phyloP scores from a whole-genome alignment of 345 rosid genomes.

The Lepidium didymum region DNA sequence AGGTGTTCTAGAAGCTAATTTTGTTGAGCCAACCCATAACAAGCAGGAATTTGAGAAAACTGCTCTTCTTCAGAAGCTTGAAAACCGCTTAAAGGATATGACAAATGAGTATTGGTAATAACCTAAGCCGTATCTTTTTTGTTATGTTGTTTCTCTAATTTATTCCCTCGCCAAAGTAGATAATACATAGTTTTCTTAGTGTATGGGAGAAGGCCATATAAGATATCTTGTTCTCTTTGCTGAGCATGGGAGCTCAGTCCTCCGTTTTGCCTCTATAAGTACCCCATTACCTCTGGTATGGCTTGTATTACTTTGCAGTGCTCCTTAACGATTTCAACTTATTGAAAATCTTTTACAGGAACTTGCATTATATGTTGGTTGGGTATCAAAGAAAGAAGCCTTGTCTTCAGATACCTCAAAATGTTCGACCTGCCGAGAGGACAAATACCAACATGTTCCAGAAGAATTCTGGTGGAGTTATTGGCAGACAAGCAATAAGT shows the following conservation, averaged over 20 bases:
- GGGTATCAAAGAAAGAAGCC: constrained; percentile 67
- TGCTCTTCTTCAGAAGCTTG: constrained; percentile 88
- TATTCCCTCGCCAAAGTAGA: not conserved
- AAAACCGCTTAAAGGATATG: constrained; percentile 89
- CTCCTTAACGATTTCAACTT: constrained; percentile 5
- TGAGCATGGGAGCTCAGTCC: not conserved
- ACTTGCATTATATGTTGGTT: constrained; percentile 62
- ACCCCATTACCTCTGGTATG: not conserved
- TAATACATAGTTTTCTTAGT: constrained; percentile 7
- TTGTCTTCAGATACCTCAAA: constrained; percentile 24
- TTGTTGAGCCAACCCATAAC: constrained; percentile 89
- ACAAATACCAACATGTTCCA: constrained; percentile 20
- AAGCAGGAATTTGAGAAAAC: constrained; percentile 98
- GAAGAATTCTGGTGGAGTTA: constrained; percentile 17
- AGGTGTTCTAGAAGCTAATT: constrained; percentile 93
- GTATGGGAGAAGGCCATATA: constrained; percentile 1
- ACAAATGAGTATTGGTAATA: constrained; percentile 80
- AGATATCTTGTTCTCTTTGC: constrained; percentile 3
- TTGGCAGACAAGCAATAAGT: constrained; percentile 25
- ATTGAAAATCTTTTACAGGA: constrained; percentile 45
- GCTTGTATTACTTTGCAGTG: not conserved
- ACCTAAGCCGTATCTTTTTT: not conserved
- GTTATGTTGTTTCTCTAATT: not conserved
- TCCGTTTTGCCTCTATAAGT: constrained; percentile 1
- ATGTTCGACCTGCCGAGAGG: constrained; percentile 18